These are phyloP conservation scores for Plasmodium berghei DNA, from an alignment of 169 alveolate genomes.

Conservation along the genomic window DNA sequence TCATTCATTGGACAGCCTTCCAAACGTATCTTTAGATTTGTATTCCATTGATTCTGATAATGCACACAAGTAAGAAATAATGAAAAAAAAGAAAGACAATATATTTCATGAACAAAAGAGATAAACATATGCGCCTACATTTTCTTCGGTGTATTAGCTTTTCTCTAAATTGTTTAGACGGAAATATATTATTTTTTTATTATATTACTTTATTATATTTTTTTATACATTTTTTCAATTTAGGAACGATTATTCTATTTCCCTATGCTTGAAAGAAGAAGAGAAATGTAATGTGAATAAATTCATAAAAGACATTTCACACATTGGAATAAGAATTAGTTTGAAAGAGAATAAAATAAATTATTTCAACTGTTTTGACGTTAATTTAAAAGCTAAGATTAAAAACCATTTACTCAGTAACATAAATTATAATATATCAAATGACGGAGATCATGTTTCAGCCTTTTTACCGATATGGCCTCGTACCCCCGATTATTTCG, in stretches of 20 bases:
- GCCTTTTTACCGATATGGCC: constrained; percentile 75
- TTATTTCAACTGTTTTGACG: constrained; percentile 59
- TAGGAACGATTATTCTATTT: constrained; percentile 34
- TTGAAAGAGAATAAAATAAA: constrained; percentile 64
- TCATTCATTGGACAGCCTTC: constrained; percentile 48
- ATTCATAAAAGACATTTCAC: constrained; percentile 39
- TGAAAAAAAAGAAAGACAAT: background rate
- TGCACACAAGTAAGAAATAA: constrained; percentile 24
- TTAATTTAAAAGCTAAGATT: constrained; percentile 26
- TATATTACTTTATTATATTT: constrained; percentile 3
- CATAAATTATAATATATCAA: constrained; percentile 40
- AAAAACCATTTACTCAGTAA: constrained; percentile 19
- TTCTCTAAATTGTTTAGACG: background rate
- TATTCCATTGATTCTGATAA: constrained; percentile 14
- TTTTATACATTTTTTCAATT: background rate
- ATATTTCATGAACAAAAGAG: background rate
- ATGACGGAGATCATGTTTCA: constrained; percentile 35
- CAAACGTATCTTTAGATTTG: constrained; percentile 57
- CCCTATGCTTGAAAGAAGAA: constrained; percentile 56
- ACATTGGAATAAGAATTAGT: constrained; percentile 53
- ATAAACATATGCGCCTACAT: too few relatives aligned
- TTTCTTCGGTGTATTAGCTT: too few relatives aligned
- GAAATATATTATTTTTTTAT: constrained; percentile 1
- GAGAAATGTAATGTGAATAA: constrained; percentile 35
- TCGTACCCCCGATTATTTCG: constrained; percentile 58